phyloP scores from a whole-genome alignment of 2,329 filamentous ascomycete species.

The Sclerotinia minor region DNA sequence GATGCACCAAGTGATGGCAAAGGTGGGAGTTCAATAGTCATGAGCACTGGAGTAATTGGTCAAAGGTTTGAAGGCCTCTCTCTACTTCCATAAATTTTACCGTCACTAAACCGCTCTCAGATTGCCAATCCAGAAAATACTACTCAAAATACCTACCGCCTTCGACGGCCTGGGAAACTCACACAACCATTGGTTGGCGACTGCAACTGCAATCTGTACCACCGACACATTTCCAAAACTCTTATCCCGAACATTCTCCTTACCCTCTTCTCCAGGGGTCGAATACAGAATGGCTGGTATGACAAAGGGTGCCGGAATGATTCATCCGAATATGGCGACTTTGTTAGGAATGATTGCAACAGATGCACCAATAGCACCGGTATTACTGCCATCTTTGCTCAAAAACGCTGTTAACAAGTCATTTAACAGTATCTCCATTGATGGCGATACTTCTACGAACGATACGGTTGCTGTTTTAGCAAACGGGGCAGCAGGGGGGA shows the following conservation, averaged over 20 bases:
- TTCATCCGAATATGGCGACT: constrained; percentile 97
- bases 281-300: constrained; percentile 86
- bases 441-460: constrained; percentile 96
- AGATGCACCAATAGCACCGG: constrained; percentile 75
- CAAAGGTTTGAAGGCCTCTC: constrained; percentile 60
- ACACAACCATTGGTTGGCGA: constrained; percentile 81
- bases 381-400: constrained; percentile 68
- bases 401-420: constrained; percentile 74
- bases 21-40: constrained; percentile 74
- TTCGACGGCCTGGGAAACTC: constrained; percentile 68
- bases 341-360: constrained; percentile 87
- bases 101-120: constrained; percentile 44
- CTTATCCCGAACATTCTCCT: constrained; percentile 76
- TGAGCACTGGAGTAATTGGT: constrained; percentile 98
- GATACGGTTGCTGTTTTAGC: constrained; percentile 94
- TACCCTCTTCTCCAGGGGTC: constrained; percentile 71
- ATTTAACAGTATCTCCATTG: constrained; percentile 96
- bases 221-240: constrained; percentile 98
- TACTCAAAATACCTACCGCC: constrained; percentile 76
- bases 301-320: constrained; percentile 98
- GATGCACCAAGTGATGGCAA: constrained; percentile 47
- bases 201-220: constrained; percentile 90
- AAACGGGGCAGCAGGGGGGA: constrained; percentile 84
- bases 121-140: constrained; percentile 87
- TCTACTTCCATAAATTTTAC: not conserved